A percentile compares a stretch with the other conserved stretches of the same genome.
Conservation (phyloP, 352 stramenopile species). For the Phytophthora megakarya region DNA sequence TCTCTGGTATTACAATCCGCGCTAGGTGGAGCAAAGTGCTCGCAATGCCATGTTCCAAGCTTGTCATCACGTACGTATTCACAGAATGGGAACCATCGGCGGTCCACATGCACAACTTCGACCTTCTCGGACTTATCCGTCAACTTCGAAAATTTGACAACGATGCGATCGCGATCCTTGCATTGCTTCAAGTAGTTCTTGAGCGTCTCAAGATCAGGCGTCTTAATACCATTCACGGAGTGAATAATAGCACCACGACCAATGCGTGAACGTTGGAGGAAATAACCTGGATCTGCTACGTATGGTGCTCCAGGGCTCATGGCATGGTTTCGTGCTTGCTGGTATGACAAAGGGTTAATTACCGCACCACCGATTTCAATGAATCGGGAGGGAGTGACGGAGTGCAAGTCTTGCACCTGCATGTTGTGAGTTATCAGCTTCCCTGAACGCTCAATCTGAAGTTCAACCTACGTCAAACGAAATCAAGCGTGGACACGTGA, state of each 20-base stretch:
- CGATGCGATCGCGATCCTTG: conserved; percentile 78
- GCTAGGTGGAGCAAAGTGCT: conserved; percentile 48
- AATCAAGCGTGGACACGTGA: neutral
- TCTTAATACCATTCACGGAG: conserved; percentile 85
- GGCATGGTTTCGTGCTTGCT: conserved; percentile 89
- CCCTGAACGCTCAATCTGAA: conserved; percentile 85
- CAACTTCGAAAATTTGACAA: conserved; percentile 85
- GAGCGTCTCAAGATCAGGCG: conserved; percentile 83
- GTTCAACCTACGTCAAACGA: conserved; percentile 49
- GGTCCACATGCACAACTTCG: conserved; percentile 88
- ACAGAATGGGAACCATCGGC: conserved; percentile 92
- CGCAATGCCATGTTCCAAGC: conserved; percentile 79
- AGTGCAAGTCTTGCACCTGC: conserved; percentile 86
- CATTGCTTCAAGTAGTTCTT: conserved; percentile 80
- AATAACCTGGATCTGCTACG: conserved; percentile 89
- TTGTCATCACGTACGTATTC: conserved; percentile 82
- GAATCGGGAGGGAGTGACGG: conserved; percentile 82
- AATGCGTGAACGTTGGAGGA: conserved; percentile 88
- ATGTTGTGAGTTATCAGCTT: conserved; percentile 64
- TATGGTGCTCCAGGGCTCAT: conserved; percentile 74
- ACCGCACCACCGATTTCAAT: conserved; percentile 88
- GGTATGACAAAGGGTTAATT: conserved; percentile 90
- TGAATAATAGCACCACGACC: conserved; percentile 85
- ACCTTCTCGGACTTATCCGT: conserved; percentile 81
- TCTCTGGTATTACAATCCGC: conserved; percentile 2